phyloP scores from a whole-genome alignment of 495 filamentous ascomycete genomes.

The Viridothelium virens region DNA sequence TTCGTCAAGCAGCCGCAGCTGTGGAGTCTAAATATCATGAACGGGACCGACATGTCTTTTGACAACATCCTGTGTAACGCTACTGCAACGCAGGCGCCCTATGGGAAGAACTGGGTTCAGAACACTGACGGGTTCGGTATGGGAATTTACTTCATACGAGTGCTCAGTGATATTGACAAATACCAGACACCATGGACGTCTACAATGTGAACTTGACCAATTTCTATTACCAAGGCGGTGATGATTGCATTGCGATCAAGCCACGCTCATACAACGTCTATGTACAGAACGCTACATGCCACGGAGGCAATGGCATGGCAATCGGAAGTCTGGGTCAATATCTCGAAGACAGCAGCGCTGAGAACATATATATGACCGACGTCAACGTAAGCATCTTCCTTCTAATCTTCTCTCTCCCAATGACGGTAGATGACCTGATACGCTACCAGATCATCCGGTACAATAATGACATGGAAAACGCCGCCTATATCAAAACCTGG shows the following conservation, averaged over 20 bases:
- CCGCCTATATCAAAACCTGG: slow-evolving; percentile 55
- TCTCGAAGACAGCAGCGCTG: slow-evolving; percentile 46
- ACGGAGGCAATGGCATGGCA: slow-evolving; percentile 50
- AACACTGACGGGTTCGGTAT: slow-evolving; percentile 51
- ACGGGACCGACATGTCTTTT: slow-evolving; percentile 48
- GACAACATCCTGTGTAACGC: slow-evolving; percentile 46
- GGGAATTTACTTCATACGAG: slow-evolving; percentile 10
- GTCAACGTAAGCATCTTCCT: slow-evolving; percentile 27
- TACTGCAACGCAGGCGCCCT: slow-evolving; percentile 44
- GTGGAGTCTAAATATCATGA: slow-evolving; percentile 53
- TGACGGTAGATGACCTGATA: not conserved
- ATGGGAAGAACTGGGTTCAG: slow-evolving; percentile 49
- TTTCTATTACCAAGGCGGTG: slow-evolving; percentile 51
- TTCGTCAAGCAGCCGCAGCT: slow-evolving; percentile 47
- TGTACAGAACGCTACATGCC: slow-evolving; percentile 47
- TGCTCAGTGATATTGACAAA: slow-evolving; percentile 1
- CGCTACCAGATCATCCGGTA: slow-evolving; percentile 34
- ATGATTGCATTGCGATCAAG: slow-evolving; percentile 54
- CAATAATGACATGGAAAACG: slow-evolving; percentile 45
- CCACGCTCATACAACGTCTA: slow-evolving; percentile 47
- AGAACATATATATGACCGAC: slow-evolving; percentile 42
- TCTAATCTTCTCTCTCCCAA: not conserved
- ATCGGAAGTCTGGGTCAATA: slow-evolving; percentile 53
- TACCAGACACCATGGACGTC: slow-evolving; percentile 48
- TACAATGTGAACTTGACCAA: slow-evolving; percentile 46